Evolutionary conservation across 176 grass and related monocot genomes (phyloP).

Genomic region (Paspalum notatum): DNA sequence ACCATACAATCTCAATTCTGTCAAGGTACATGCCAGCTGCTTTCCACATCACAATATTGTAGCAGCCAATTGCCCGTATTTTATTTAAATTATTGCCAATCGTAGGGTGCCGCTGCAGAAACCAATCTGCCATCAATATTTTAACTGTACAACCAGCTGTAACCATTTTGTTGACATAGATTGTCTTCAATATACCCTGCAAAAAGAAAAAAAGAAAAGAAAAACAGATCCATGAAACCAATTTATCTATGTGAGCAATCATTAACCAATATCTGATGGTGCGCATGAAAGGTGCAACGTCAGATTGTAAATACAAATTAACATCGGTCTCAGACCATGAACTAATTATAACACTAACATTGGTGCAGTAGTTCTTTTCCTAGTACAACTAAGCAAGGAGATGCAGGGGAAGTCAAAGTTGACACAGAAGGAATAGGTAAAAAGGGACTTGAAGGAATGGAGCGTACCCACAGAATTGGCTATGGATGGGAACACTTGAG

Average conservation of each 20-base stretch:
- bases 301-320: no score
- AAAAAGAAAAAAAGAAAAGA: background rate
- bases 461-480: no score
- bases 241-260: background rate
- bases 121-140: conserved; percentile 12
- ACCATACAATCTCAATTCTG: background rate
- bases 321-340: no score
- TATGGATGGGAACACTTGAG: no score
- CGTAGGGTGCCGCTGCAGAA: background rate
- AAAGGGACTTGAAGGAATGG: no score
- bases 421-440: no score
- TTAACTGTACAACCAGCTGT: background rate
- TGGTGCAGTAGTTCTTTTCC: no score
- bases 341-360: no score
- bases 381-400: no score
- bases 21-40: background rate
- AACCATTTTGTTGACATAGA: background rate
- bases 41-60: background rate
- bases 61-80: background rate
- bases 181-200: background rate
- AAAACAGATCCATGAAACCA: background rate
- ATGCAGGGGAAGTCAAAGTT: no score
- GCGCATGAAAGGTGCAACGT: no score
- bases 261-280: no score
- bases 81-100: background rate